Evolutionary conservation across 345 rosid species (phyloP), one percentile per base, ranked within the genome.

Genomic region (Tarenaya hassleriana): DNA sequence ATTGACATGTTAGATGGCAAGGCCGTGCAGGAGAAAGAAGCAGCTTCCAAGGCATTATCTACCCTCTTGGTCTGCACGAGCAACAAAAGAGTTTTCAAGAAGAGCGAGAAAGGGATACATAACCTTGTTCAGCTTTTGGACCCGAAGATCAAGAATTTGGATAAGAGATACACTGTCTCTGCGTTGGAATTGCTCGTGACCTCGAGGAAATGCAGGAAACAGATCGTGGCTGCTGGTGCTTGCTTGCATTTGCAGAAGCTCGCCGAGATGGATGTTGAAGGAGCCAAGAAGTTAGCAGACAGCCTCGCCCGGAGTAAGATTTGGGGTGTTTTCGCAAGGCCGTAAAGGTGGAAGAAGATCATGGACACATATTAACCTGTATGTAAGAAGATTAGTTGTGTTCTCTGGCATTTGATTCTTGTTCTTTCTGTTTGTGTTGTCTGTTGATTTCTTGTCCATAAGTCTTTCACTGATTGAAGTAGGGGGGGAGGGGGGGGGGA

Each of bases 1-100:
- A 73, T 81, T 50, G 76, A 74, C 53, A 81, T 84, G 96, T 50
- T 91, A 54, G 96, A 91, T 60, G 95, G 94, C 11, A 91, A 91
- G 69, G 89, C 86, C 29, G 62, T 64, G 11, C 92, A 80, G 52
- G 98, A 88, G 71, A 82, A 78, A 71, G 95, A 84, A 71, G 88
- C 94, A 10, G 95, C 90, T 16, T 81, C 84, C 1, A 82, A 72
- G 56, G 90, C 94, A 11, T 42, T 91, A 58, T 84, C 95, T 0
- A 61, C 20, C 2, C 68, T 91, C 2, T 1, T 82, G 69, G 48
- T 65, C 15, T 77, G 70, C 58, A 54, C 68, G 0, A 79, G 68
- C 15, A 84, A 88, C 53, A 67, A 82, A 56, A 79, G 64, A 72
- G 52, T 72, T 39, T 75, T 84, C 29, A 55, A 65, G 15, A 88